Conservation (phyloP, 1,284 basidiomycete genomes). For the Coniophora puteana region DNA sequence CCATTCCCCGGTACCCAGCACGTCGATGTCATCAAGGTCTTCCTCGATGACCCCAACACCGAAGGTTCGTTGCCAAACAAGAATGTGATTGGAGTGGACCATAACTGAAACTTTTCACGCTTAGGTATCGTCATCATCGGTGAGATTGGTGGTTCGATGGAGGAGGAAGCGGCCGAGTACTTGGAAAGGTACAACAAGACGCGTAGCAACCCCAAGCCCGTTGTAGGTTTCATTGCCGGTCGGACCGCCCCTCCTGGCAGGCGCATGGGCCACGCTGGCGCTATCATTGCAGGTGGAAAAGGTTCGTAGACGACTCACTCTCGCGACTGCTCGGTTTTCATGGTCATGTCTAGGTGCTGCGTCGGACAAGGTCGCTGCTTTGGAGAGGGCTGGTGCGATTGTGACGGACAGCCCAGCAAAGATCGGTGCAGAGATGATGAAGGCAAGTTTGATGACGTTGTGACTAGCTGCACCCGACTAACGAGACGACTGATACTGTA, state of each 20-base stretch:
- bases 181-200: constrained; percentile 93
- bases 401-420: constrained; percentile 97
- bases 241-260: constrained; percentile 96
- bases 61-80: constrained; percentile 43
- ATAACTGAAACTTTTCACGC: constrained; percentile 9
- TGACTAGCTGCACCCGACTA: constrained; percentile 7
- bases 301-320: constrained; percentile 40
- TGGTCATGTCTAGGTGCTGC: constrained; percentile 76
- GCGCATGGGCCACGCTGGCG: constrained; percentile 98
- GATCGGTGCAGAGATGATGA: constrained; percentile 85
- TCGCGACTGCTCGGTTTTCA: constrained; percentile 1
- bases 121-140: constrained; percentile 95
- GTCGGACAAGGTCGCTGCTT: constrained; percentile 92
- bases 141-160: constrained; percentile 99
- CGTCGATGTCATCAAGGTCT: constrained; percentile 94
- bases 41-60: constrained; percentile 91
- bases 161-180: constrained; percentile 98
- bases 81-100: too few species aligned
- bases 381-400: constrained; percentile 89
- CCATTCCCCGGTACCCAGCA: constrained; percentile 98
- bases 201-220: constrained; percentile 85
- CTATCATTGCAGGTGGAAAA: constrained; percentile 98
- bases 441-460: constrained; percentile 46
- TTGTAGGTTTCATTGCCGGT: constrained; percentile 97
- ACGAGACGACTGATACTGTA: constrained; percentile 24